Base-by-base conservation (phyloP, 495 filamentous ascomycete species). In the Pyrenula aspistea region DNA sequence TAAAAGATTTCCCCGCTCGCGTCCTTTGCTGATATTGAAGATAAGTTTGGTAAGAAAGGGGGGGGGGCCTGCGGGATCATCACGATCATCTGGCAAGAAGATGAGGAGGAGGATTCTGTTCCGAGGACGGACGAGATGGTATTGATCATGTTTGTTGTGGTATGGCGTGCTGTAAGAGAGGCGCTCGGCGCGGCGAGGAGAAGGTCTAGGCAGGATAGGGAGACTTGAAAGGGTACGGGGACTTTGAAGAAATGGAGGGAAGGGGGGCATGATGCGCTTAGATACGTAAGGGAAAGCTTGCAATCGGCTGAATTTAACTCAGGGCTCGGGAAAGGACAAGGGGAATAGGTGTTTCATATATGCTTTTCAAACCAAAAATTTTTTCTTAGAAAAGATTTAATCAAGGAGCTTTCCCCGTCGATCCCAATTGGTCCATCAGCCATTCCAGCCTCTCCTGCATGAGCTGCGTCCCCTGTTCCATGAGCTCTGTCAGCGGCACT, bases 231-330 rank as follows among this genome's bases (percentile, higher is more conserved):
- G 79, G 77, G 47, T 80, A 80, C 59, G 76, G 75, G n/a, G 57
- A 79, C 74, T 31, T 63, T 86, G 67, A 85, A 85, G 72, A 87
- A 85, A 56, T 86, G 83, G 67, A 85, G 85, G 72, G 86, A 85
- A 56, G 86, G 83, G 82, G 81, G 81, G 0, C 82, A 86, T 67
- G 83, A 86, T 75, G 66, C 80, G 10, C 65, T 73, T 58, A 84
- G 82, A n/a, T n/a, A n/a, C n/a, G n/a, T n/a, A n/a, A n/a, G n/a
- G n/a, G n/a, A n/a, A n/a, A n/a, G n/a, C n/a, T n/a, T n/a, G n/a
- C n/a, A n/a, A n/a, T n/a, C n/a, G n/a, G n/a, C n/a, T n/a, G n/a
- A n/a, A n/a, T n/a, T n/a, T n/a, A n/a, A n/a, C n/a, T n/a, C n/a
- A n/a, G n/a, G n/a, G n/a, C n/a, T n/a, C n/a, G n/a, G n/a, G n/a